Conservation (phyloP, 2,329 filamentous ascomycete species). For the Eutypa lata region DNA sequence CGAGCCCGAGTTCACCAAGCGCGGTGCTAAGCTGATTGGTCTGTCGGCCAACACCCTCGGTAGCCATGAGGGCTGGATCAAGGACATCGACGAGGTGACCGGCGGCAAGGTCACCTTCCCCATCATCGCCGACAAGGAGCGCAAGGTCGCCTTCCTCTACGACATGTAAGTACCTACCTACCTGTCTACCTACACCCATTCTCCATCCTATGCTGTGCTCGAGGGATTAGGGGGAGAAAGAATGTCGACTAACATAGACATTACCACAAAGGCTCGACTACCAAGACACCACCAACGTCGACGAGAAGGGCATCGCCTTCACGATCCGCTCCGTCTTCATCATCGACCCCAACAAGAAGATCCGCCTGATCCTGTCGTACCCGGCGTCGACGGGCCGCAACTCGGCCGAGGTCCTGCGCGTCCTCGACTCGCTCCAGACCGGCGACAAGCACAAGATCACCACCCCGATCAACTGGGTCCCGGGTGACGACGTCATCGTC, state of each 20-base stretch:
- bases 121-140: constrained; percentile 77
- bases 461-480: constrained; percentile 87
- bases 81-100: constrained; percentile 79
- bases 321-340: constrained; percentile 94
- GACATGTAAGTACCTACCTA: constrained; percentile 64
- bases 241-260: no score
- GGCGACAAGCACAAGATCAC: constrained; percentile 86
- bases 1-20: constrained; percentile 81
- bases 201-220: no score
- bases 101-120: constrained; percentile 70
- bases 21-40: constrained; percentile 87
- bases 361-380: constrained; percentile 89
- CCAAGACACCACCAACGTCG: constrained; percentile 78
- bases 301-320: constrained; percentile 80
- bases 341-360: constrained; percentile 91
- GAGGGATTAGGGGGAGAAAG: no score
- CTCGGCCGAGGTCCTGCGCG: constrained; percentile 73
- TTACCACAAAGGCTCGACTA: constrained; percentile 60
- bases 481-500: constrained; percentile 89
- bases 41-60: constrained; percentile 82
- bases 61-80: constrained; percentile 85
- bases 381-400: constrained; percentile 87
- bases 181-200: no score
- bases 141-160: constrained; percentile 72
- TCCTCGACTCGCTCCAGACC: constrained; percentile 75